These are phyloP conservation scores for Pythium angustatum DNA, from an alignment of 352 stramenopile genomes.

Conservation along the genomic window DNA sequence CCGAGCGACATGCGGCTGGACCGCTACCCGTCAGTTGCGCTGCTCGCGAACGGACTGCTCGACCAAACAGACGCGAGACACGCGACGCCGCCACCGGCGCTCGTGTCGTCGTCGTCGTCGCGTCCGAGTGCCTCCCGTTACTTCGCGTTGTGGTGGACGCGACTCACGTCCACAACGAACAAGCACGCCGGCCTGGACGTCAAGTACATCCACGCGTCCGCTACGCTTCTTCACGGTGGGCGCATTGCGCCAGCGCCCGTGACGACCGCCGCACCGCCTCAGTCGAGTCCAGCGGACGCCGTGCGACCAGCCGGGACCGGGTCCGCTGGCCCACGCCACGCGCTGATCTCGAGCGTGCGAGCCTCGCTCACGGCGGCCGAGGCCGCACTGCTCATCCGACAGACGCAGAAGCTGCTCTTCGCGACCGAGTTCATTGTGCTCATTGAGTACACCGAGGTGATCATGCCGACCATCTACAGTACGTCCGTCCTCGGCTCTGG, in stretches of 20 bases:
- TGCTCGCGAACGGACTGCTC: background rate
- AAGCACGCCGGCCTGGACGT: background rate
- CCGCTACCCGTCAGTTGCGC: background rate
- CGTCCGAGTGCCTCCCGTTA: too few relatives aligned
- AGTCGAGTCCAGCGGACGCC: too few relatives aligned
- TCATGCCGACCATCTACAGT: conserved; percentile 37
- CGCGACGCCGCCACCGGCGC: too few relatives aligned
- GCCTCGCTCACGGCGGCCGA: background rate
- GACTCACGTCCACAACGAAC: background rate
- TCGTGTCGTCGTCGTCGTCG: too few relatives aligned
- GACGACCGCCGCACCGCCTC: background rate
- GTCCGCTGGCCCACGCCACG: background rate
- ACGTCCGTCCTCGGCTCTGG: background rate
- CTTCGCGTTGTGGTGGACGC: background rate
- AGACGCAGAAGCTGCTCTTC: conserved; percentile 32
- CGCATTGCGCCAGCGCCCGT: background rate
- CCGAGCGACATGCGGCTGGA: background rate
- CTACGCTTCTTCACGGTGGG: background rate
- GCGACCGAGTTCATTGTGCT: conserved; percentile 38
- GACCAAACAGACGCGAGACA: background rate
- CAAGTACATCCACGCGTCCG: background rate
- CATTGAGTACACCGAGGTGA: conserved; percentile 42
- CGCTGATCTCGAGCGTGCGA: background rate
- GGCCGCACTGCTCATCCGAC: background rate
- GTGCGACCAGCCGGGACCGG: too few relatives aligned